Conservation (phyloP, 2,329 filamentous ascomycete species). For the Fusarium sp. region DNA sequence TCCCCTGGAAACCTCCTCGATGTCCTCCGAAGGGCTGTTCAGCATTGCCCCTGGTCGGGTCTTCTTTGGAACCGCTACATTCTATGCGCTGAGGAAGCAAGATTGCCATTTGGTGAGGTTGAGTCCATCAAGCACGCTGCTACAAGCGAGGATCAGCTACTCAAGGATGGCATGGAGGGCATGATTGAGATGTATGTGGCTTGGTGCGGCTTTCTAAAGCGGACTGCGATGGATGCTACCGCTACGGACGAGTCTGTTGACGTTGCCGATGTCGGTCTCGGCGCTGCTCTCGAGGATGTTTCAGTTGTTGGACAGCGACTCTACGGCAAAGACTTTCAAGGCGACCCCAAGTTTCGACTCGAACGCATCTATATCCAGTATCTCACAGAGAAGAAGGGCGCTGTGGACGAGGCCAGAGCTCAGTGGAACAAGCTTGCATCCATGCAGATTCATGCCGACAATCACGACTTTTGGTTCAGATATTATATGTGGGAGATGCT, state of each 20-base stretch:
- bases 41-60: conserved; percentile 94
- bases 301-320: conserved; percentile 80
- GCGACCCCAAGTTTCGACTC: conserved; percentile 89
- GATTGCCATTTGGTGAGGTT: conserved; percentile 81
- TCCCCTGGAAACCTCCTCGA: conserved; percentile 67
- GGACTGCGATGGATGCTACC: conserved; percentile 80
- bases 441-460: conserved; percentile 75
- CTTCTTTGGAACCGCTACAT: conserved; percentile 92
- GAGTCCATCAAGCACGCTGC: conserved; percentile 93
- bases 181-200: conserved; percentile 91
- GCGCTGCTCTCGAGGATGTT: conserved; percentile 87
- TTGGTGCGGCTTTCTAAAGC: conserved; percentile 94
- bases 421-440: conserved; percentile 79
- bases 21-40: conserved; percentile 82
- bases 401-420: conserved; percentile 79
- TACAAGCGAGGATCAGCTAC: conserved; percentile 85
- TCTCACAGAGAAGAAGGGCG: conserved; percentile 84
- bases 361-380: conserved; percentile 95
- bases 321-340: conserved; percentile 80
- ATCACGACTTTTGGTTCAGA: conserved; percentile 92
- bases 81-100: conserved; percentile 83
- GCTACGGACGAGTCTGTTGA: conserved; percentile 86
- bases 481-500: conserved; percentile 95
- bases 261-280: conserved; percentile 89
- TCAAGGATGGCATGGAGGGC: conserved; percentile 87